Base-by-base conservation (phyloP, 2,329 filamentous ascomycete genomes). In the Acrodontium crateriforme region DNA sequence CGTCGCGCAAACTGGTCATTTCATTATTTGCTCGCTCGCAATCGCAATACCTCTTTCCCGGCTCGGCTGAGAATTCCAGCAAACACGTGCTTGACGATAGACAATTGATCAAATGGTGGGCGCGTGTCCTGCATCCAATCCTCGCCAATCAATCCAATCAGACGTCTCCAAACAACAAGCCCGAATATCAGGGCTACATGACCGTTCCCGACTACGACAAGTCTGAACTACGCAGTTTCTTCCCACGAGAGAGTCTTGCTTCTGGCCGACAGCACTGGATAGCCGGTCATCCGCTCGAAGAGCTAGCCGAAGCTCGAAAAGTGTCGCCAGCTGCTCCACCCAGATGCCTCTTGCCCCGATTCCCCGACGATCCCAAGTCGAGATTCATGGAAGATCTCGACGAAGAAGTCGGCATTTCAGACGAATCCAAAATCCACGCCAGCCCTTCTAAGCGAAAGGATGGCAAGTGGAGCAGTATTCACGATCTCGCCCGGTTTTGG, bases 71-170 rank as follows among this genome's bases (percentile, higher is more conserved):
- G 35, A 87, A 94, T 50, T 55, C 58, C 11, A 70, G 71, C 2
- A 98, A 98, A 50, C 89, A 98, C 58, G 78, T 98, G 0, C 62
- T 95, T 6, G 83, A 93, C 44, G 89, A 98, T 45, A 68, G 84
- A 17, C 82, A 80, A 0, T 61, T 98, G 28, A 81, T 98, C 12
- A 82, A 77, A 45, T 98, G 89, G 89, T 98, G 89, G 89, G 93
- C 84, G 48, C 76, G 72, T 10, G 80, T 87, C 8, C 58, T 94
- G 9, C 78, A 94, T 46, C 78, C 80, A 0, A 62, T 94, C 3
- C 55, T 92, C 8, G 12, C 12, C 9, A 12, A 9, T 3, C 16
- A n/a, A 16, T n/a, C n/a, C n/a, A n/a, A n/a, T n/a, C n/a, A n/a
- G n/a, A n/a, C n/a, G n/a, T n/a, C n/a, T n/a, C n/a, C n/a, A n/a